Evolutionary conservation across 2,329 filamentous ascomycete genomes (phyloP).

Genomic region (Fusarium zealandicum): DNA sequence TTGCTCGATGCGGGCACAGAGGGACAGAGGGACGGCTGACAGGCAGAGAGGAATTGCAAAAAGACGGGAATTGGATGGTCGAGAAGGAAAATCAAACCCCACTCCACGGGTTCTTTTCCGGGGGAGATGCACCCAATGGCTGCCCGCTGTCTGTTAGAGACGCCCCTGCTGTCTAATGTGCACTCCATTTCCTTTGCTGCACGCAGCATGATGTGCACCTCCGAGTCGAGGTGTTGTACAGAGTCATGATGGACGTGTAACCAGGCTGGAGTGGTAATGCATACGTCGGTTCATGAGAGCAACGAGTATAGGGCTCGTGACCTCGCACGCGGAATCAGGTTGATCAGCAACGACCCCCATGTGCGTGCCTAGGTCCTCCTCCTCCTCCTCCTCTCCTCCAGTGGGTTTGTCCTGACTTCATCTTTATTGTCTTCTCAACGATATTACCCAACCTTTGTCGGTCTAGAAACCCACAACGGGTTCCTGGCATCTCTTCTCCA

Average conservation of each 20-base stretch:
- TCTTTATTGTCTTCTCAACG: neutral
- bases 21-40: slow-evolving; percentile 14
- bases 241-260: too few relatives aligned
- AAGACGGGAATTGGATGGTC: slow-evolving; percentile 15
- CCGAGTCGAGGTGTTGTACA: neutral
- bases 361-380: too few relatives aligned
- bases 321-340: slow-evolving; percentile 21
- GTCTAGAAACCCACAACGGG: slow-evolving; percentile 9
- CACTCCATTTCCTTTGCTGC: slow-evolving; percentile 1
- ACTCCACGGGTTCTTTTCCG: slow-evolving; percentile 15
- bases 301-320: slow-evolving; percentile 28
- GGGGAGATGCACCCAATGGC: slow-evolving; percentile 13
- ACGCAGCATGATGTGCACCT: slow-evolving; percentile 17
- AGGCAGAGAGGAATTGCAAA: slow-evolving; percentile 15
- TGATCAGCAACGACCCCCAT: too few relatives aligned
- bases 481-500: slow-evolving; percentile 17
- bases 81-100: slow-evolving; percentile 21
- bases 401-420: too few relatives aligned
- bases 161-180: slow-evolving; percentile 5
- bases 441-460: slow-evolving; percentile 6
- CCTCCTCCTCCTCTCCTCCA: too few relatives aligned
- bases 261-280: too few relatives aligned
- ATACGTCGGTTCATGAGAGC: slow-evolving; percentile 3
- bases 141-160: slow-evolving; percentile 13
- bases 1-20: slow-evolving; percentile 1